These are phyloP conservation scores for Triticum urartu DNA, from an alignment of 176 grass and related monocot genomes.

Conservation along the genomic window DNA sequence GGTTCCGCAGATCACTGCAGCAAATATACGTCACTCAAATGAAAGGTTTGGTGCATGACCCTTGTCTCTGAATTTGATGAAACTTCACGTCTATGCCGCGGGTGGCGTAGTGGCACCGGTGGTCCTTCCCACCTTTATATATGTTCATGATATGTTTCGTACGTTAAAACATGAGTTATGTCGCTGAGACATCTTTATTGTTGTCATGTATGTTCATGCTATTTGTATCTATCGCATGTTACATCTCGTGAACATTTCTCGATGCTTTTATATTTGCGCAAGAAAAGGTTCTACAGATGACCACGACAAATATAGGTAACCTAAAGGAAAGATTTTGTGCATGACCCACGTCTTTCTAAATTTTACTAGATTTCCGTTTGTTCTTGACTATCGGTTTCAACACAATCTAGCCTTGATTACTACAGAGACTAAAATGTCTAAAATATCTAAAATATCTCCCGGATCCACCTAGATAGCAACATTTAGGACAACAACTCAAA, in stretches of 20 bases:
- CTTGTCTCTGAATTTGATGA: no score
- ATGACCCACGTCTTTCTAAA: not conserved
- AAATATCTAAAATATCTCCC: not conserved
- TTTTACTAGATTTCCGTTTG: not conserved
- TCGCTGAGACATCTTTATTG: not conserved
- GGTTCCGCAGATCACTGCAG: not conserved
- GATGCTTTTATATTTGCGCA: not conserved
- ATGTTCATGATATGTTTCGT: not conserved
- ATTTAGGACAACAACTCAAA: not conserved
- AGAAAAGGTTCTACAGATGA: not conserved
- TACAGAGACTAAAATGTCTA: not conserved
- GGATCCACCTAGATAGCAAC: not conserved
- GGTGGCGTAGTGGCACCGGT: no score
- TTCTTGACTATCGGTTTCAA: not conserved
- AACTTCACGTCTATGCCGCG: no score
- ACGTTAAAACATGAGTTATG: rapidly evolving
- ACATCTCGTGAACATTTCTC: not conserved
- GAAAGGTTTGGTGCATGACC: no score
- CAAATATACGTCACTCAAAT: not conserved
- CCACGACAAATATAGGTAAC: not conserved
- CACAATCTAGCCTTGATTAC: not conserved
- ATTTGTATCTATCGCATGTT: not conserved
- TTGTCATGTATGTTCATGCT: not conserved
- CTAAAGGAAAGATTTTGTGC: not conserved
- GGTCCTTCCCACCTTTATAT: no score